These are phyloP conservation scores for Aspergillus tanneri DNA, from an alignment of 2,329 filamentous ascomycete species.

Conservation along the genomic window DNA sequence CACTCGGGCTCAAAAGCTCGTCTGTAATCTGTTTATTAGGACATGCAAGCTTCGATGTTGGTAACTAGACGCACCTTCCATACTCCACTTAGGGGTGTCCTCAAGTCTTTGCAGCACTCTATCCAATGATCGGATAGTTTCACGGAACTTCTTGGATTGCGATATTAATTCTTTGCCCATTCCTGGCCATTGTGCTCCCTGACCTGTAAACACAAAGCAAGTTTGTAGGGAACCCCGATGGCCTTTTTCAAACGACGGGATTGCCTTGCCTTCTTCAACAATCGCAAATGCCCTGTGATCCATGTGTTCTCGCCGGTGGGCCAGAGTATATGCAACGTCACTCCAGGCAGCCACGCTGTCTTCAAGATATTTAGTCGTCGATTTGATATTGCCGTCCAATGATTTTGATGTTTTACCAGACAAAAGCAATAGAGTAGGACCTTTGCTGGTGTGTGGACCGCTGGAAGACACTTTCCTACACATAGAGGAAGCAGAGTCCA, in stretches of 20 bases:
- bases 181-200: slow-evolving; percentile 31
- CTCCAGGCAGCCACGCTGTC: neutral
- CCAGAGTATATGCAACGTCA: slow-evolving; percentile 10
- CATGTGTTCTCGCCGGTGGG: slow-evolving; percentile 9
- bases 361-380: neutral
- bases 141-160: neutral
- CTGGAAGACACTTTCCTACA: neutral
- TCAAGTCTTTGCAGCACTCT: neutral
- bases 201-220: slow-evolving; percentile 33
- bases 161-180: slow-evolving; percentile 26
- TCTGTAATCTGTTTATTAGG: neutral
- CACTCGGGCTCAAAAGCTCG: neutral
- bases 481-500: neutral
- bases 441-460: neutral
- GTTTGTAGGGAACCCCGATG: neutral
- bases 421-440: neutral
- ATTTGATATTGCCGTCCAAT: slow-evolving; percentile 1
- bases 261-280: neutral
- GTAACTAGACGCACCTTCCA: neutral
- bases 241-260: neutral
- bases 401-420: slow-evolving; percentile 2
- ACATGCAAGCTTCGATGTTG: neutral
- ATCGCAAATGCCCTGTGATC: slow-evolving; percentile 9
- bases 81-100: neutral
- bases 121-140: slow-evolving; percentile 12